phyloP scores from a whole-genome alignment of 441 rosid species.

The Eruca vesicaria region DNA sequence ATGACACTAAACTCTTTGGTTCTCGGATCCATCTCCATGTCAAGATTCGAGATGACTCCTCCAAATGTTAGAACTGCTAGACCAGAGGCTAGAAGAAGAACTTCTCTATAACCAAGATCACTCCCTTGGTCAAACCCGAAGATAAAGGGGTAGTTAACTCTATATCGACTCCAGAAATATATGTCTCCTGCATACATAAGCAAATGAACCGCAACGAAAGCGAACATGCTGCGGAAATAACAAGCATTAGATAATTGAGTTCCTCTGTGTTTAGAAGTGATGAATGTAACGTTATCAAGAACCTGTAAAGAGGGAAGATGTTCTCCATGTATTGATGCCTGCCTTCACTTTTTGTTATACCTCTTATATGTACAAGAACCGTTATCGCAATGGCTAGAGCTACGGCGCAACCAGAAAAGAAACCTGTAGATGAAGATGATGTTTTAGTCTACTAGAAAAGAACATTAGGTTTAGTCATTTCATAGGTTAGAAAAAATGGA shows the following conservation, averaged over 20 bases:
- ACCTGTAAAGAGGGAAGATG: slow-evolving; percentile 84
- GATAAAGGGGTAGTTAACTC: slow-evolving; percentile 71
- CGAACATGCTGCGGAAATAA: slow-evolving; percentile 55
- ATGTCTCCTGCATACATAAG: slow-evolving; percentile 54
- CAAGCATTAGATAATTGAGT: background rate
- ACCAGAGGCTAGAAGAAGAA: slow-evolving; percentile 53
- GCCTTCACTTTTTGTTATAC: slow-evolving; percentile 46
- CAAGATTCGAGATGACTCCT: slow-evolving; percentile 66
- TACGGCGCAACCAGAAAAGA: slow-evolving; percentile 58
- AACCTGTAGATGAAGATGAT: slow-evolving; percentile 43
- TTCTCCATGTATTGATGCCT: slow-evolving; percentile 63
- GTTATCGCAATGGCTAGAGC: slow-evolving; percentile 59
- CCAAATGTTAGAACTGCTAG: slow-evolving; percentile 60
- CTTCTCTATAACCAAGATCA: slow-evolving; percentile 65
- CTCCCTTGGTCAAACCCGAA: slow-evolving; percentile 75
- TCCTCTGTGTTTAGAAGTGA: background rate
- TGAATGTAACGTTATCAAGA: background rate
- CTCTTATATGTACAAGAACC: slow-evolving; percentile 54
- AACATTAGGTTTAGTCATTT: background rate
- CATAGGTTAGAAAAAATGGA: no score
- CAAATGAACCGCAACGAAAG: slow-evolving; percentile 68
- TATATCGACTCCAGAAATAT: slow-evolving; percentile 65
- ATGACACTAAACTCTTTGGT: slow-evolving; percentile 50
- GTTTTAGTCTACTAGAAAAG: slow-evolving; percentile 1
- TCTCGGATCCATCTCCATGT: slow-evolving; percentile 79